These are phyloP conservation scores for Entamoeba histolytica DNA, from an alignment of 208 protist species.

Conservation along the genomic window DNA sequence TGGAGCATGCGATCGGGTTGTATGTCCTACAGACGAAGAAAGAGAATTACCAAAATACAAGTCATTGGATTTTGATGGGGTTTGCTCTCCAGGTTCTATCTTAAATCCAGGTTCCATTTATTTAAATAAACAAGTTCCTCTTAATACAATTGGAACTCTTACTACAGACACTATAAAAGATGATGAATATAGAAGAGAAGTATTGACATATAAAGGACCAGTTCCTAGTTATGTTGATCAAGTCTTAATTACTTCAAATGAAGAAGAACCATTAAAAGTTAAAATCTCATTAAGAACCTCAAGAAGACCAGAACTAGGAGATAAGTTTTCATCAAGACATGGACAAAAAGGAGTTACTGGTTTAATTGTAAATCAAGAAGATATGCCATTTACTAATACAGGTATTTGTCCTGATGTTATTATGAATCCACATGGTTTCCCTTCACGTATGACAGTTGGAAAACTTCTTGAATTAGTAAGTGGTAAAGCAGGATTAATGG, in stretches of 20 bases:
- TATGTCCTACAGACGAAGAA: not conserved
- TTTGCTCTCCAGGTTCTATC: not conserved
- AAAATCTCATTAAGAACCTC: slow-evolving; percentile 71
- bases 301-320: slow-evolving; percentile 75
- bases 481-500: slow-evolving; percentile 46
- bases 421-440: slow-evolving; percentile 90
- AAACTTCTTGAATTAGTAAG: slow-evolving; percentile 74
- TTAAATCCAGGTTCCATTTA: not conserved
- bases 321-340: slow-evolving; percentile 86
- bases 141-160: not conserved
- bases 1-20: not conserved
- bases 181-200: not conserved
- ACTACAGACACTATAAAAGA: too few relatives aligned
- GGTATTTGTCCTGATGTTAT: slow-evolving; percentile 87
- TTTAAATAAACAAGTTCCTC: not conserved
- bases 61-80: slow-evolving; percentile 9
- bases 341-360: slow-evolving; percentile 86
- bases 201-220: not conserved
- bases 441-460: slow-evolving; percentile 89
- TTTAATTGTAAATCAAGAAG: slow-evolving; percentile 75
- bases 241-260: slow-evolving; percentile 21
- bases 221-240: slow-evolving; percentile 28
- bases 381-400: slow-evolving; percentile 74
- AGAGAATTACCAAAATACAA: not conserved
- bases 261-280: slow-evolving; percentile 52